Base-by-base conservation (phyloP, 2,329 filamentous ascomycete species). In the Erysiphe pulchra region DNA sequence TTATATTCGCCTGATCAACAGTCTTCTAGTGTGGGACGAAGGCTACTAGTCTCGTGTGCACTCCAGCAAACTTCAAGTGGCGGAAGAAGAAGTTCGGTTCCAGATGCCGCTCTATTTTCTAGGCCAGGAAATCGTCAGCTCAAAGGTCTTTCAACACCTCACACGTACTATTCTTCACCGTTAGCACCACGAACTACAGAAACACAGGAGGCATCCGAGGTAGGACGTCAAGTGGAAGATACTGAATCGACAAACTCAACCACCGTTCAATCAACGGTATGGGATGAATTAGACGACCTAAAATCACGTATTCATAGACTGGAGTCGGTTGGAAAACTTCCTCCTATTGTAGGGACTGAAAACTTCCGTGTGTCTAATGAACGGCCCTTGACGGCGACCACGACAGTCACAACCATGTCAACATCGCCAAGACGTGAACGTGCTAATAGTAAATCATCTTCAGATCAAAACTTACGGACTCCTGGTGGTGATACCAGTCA, bases 221-320 rank as follows among this genome's bases (percentile, higher is more conserved):
- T 57, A 17, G 57, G 58, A 38, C 63, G 70, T 48, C 62, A 60
- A 16, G 53, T 65, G 28, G 77, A 86, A 55, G 78, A 77, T 9
- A 42, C 41, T 13, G 84, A 90, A 54, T 95, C 90, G 0, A 87
- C 80, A 0, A 70, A 80, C 32, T 95, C 90, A 0, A 90, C 83
- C 0, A 85, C 79, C 1, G 84, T 83, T 1, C 83, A 86, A 12
- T 92, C 85, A 1, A 94, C 85, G 0, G 83, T 98, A 2, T 98
- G 90, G 90, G 90, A 95, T 58, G 90, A 98, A 61, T 64, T 98
- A 28, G 90, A 95, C 54, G 90, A 95, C 51, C 65, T 98, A 42
- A 95, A 95, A 60, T 90, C 83, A 37, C 75, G 90, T 30, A 93
- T 98, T 54, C 77, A 83, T 53, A 81, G 84, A 49, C 70, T 98